Base-by-base conservation (phyloP, 2,329 filamentous ascomycete genomes). In the Pseudogymnoascus sp. region DNA sequence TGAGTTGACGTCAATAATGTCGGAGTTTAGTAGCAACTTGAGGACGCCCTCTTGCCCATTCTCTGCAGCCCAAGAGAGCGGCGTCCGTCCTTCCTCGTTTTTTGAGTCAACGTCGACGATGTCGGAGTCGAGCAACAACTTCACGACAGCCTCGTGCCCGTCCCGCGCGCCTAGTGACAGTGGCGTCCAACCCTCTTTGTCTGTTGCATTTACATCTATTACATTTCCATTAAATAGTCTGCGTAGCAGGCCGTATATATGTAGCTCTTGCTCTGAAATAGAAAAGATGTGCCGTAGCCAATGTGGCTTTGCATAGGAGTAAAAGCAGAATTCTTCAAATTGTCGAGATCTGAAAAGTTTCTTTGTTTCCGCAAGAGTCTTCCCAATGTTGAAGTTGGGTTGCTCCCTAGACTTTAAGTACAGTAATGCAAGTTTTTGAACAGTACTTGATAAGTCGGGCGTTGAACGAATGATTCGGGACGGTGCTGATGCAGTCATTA, bases 381-480 rank as follows among this genome's bases (percentile, higher is more conserved):
- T 63, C 23, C 55, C 35, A 48, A 63, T 57, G 30, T 62, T 39
- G 18, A 39, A 38, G 37, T 59, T 23, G 21, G 52, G 59, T 57
- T 35, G 21, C n/a, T 39, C 61, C 26, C 34, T 59, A 26, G 45
- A 57, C 23, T 41, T 35, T 41, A 64, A 59, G 15, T 63, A 48
- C 57, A 57, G 60, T 8, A 67, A 60, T 18, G 63, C 63, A 57
- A 64, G 26, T 8, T 41, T 62, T 39, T 59, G 60, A 63, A 59
- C 35, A 33, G 26, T 63, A 12, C 58, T 60, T 33, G 61, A 56
- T 39, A 60, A 56, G 56, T 61, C 58, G 52, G 66, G n/a, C 37
- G 60, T 57, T 59, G 58, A 63, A 23, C 58, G 57, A 38, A 70
- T 63, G 26, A 70, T 67, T 15, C 59, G 64, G 21, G 61, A 64